Evolutionary conservation across 1,139 yeast genomes (phyloP), one percentile per base, ranked within the genome.

Genomic region (Taphrina deformans): DNA sequence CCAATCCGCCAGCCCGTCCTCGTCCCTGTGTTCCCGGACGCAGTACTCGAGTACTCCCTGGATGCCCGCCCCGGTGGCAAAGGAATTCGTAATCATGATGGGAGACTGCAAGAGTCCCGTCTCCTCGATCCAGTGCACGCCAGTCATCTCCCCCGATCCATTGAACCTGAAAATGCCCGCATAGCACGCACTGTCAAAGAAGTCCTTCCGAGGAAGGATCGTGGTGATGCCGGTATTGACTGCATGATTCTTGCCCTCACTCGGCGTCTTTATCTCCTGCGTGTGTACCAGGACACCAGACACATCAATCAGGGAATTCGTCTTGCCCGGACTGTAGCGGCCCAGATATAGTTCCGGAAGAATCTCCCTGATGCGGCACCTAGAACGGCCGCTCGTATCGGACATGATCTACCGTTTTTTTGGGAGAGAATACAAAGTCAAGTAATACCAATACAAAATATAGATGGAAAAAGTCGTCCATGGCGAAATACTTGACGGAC

Each of bases 21-120:
- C 55, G 24, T 33, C 55, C 44, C 14, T 12, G 44, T 31, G 44
- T 21, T 51, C 55, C 5, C 55, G 40, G 10, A 33, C 55, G 18
- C 55, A 51, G 29, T 31, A 51, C 44, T 51, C 55, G n/a, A 51
- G 44, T 9, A 51, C 55, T n/a, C 55, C 55, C 27, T 51, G 55
- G 10, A 51, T 51, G n/a, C 55, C 55, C 29, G 55, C 44, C 16
- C 55, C 55, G 23, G 55, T 31, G 12, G 55, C 55, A n/a, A 51
- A 51, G 26, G 55, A 51, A 33, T 51, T 51, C 23, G 55, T 51
- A 31, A 51, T 51, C 27, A 51, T 33, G 44, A 51, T 51, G 9
- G 55, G 55, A 12, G 44, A 31, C 44, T 51, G 55, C 24, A 51
- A 16, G 7, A 51, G 27, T 6, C 55, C 55, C 9, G 55, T 51